Evolutionary conservation across 345 rosid genomes (phyloP).

Genomic region (Psidium friedrichsthalianum): DNA sequence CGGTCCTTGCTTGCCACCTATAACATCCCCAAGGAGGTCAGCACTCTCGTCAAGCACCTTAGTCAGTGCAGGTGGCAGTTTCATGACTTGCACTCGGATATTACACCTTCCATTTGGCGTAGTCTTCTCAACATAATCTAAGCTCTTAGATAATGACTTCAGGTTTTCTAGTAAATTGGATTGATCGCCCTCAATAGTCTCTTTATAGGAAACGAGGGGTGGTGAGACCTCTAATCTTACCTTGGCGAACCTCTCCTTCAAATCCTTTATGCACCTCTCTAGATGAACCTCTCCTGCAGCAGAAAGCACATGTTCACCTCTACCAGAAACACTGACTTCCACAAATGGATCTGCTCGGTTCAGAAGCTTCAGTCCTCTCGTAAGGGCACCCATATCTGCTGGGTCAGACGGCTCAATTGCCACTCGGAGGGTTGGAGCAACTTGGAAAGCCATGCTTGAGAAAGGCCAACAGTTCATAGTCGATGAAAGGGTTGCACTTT

Average conservation of each 20-base stretch:
- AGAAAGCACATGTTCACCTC: conserved; percentile 90
- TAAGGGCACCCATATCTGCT: conserved; percentile 61
- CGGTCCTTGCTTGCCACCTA: conserved; percentile 52
- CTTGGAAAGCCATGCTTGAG: conserved; percentile 90
- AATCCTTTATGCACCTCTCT: conserved; percentile 84
- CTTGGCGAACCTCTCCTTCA: conserved; percentile 87
- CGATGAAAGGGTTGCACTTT: conserved; percentile 88
- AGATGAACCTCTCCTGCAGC: conserved; percentile 97
- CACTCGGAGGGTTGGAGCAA: conserved; percentile 80
- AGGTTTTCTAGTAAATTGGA: conserved; percentile 52
- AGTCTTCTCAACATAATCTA: conserved; percentile 62
- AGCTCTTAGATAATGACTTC: conserved; percentile 34
- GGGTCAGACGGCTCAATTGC: conserved; percentile 96
- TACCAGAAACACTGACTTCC: conserved; percentile 76
- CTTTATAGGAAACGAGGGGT: conserved; percentile 86
- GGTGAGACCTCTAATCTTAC: conserved; percentile 76
- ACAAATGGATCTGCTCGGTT: conserved; percentile 94
- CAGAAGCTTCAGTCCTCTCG: conserved; percentile 79
- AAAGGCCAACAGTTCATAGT: conserved; percentile 89
- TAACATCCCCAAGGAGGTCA: conserved; percentile 55
- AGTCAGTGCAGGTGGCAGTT: conserved; percentile 61
- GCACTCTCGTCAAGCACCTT: conserved; percentile 79
- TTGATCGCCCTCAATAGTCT: conserved; percentile 68
- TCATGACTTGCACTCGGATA: conserved; percentile 70
- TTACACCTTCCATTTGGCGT: conserved; percentile 70